Evolutionary conservation across 2,329 filamentous ascomycete species (phyloP).

Genomic region (Podosphaera xanthii): DNA sequence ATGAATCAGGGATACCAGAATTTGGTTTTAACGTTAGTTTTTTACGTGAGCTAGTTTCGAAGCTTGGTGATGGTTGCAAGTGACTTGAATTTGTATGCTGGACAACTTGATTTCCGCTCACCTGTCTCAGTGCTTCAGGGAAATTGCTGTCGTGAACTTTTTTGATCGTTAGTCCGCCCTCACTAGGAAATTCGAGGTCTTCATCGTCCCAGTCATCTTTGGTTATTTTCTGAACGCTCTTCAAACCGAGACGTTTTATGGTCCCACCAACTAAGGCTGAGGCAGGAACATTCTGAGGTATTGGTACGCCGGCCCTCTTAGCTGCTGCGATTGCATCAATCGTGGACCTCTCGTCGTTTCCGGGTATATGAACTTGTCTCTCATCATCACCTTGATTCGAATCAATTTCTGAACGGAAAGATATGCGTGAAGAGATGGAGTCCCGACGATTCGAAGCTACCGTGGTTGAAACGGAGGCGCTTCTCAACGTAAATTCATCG

Average conservation of each 20-base stretch:
- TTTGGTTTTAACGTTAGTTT: constrained; percentile 10
- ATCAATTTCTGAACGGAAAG: constrained; percentile 62
- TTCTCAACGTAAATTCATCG: constrained; percentile 38
- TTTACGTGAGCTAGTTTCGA: constrained; percentile 9
- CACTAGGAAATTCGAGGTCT: constrained; percentile 46
- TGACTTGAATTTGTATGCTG: constrained; percentile 29
- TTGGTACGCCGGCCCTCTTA: constrained; percentile 71
- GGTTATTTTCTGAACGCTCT: constrained; percentile 47
- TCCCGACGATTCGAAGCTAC: constrained; percentile 36
- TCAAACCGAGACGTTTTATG: constrained; percentile 68
- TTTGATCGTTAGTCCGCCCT: constrained; percentile 40
- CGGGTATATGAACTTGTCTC: constrained; percentile 64
- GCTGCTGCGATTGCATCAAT: constrained; percentile 71
- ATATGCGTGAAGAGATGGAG: constrained; percentile 61
- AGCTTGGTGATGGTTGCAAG: constrained; percentile 16
- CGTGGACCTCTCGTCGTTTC: constrained; percentile 66
- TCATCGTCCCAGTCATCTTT: constrained; percentile 66
- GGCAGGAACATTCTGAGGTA: constrained; percentile 65
- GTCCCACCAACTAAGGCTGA: constrained; percentile 81
- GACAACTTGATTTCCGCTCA: constrained; percentile 24
- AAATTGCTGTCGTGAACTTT: constrained; percentile 35
- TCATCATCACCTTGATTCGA: constrained; percentile 62
- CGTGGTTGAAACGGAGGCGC: constrained; percentile 21
- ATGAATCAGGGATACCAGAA: constrained; percentile 21
- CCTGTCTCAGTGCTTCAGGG: constrained; percentile 44